Base-by-base conservation (phyloP, 2,329 filamentous ascomycete genomes). In the Cladophialophora immunda region DNA sequence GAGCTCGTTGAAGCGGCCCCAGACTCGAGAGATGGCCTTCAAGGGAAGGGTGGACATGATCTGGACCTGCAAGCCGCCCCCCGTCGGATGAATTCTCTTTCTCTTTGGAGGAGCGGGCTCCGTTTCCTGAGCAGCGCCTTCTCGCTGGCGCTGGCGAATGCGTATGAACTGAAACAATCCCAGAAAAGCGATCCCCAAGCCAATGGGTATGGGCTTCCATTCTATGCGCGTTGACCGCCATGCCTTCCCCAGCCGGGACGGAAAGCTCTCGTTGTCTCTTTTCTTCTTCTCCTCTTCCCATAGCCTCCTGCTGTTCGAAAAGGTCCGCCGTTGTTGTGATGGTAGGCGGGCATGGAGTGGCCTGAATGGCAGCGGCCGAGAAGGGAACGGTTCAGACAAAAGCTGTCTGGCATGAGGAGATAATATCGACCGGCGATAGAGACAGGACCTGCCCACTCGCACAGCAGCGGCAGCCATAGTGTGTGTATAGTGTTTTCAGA, bases 41-140 rank as follows among this genome's bases (percentile, higher is more conserved):
- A 97, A 84, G 36, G 94, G 94, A 67, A 97, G 82, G 1, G 93
- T 97, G 7, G 93, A 96, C 91, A 97, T 97, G 77, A 97, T 87
- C 77, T 94, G 92, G 59, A 97, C 92, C 76, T 94, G 92, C 92
- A 94, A 97, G 45, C 70, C 70, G 78, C 94, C 93, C 29, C 94
- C 94, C 64, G 92, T 92, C 1, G 92, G 93, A 41, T 91, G 86
- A 74, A 97, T 88, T 66, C 89, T 86, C 56, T 86, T 82, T 69
- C 88, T 82, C 75, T 79, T 82, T 68, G 81, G 84, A 38, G 84
- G 85, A 52, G 79, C 78, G 15, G 74, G 73, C 56, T 77, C 76
- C 38, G 73, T 73, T 3, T 80, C 81, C 36, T 86, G 80, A 75
- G 84, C 81, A 78, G 86, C 71, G 32, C 79, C 74, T 68, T 79